phyloP scores from a whole-genome alignment of 2,329 filamentous ascomycete genomes.

The Arthrobotrys sinensis region DNA sequence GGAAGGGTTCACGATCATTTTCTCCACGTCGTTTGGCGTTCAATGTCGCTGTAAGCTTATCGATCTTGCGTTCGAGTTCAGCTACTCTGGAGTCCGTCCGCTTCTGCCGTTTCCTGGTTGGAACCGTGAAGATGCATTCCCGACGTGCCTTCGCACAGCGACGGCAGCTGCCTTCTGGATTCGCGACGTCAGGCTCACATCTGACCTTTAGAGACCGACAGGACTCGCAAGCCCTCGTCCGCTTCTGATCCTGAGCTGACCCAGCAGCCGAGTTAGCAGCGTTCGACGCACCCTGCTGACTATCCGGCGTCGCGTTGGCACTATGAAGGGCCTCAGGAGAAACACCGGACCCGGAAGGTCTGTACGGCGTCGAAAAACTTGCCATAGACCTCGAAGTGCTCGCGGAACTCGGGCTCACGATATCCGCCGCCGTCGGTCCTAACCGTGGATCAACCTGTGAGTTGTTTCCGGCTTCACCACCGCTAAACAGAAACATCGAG shows the following conservation, averaged over 20 bases:
- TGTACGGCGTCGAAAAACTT: slow-evolving; percentile 58
- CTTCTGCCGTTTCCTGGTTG: slow-evolving; percentile 84
- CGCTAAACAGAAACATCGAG: slow-evolving; percentile 42
- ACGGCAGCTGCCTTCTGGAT: slow-evolving; percentile 77
- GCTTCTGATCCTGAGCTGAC: slow-evolving; percentile 72
- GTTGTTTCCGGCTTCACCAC: slow-evolving; percentile 16
- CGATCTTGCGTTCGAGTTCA: slow-evolving; percentile 92
- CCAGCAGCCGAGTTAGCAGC: slow-evolving; percentile 24
- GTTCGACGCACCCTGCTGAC: slow-evolving; percentile 40
- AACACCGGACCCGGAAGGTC: slow-evolving; percentile 43
- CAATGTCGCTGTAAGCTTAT: slow-evolving; percentile 85
- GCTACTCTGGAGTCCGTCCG: slow-evolving; percentile 91
- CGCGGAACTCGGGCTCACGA: slow-evolving; percentile 56
- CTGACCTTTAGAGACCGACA: slow-evolving; percentile 85
- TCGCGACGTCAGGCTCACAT: slow-evolving; percentile 81
- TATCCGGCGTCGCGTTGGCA: slow-evolving; percentile 57
- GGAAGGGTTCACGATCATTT: slow-evolving; percentile 24
- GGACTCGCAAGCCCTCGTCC: slow-evolving; percentile 81
- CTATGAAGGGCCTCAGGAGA: slow-evolving; percentile 55
- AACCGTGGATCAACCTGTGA: slow-evolving; percentile 33
- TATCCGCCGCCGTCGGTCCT: slow-evolving; percentile 28
- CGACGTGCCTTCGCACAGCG: slow-evolving; percentile 86
- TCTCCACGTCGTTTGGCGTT: slow-evolving; percentile 71
- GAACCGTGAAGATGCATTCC: slow-evolving; percentile 82
- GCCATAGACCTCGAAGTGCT: slow-evolving; percentile 55